phyloP scores from a whole-genome alignment of 164 flowering plant genomes.

The Tinospora cordifolia region DNA sequence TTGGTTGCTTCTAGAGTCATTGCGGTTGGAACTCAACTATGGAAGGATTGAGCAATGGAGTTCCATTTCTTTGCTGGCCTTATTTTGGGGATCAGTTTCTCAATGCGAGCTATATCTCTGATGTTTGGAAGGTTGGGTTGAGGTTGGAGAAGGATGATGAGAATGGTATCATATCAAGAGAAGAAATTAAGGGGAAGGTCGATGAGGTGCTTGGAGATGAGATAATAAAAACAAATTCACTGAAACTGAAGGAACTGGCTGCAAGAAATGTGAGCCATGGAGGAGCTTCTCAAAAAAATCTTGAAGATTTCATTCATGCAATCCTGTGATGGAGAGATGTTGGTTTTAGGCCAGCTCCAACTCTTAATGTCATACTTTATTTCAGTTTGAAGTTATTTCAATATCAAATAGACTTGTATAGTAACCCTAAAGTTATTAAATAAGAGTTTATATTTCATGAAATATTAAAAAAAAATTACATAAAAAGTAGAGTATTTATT shows the following conservation, averaged over 20 bases:
- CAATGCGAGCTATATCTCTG: constrained; percentile 34
- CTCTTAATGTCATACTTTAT: too few relatives aligned
- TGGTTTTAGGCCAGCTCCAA: too few relatives aligned
- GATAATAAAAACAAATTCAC: constrained; percentile 15
- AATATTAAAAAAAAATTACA: too few relatives aligned
- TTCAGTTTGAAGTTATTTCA: too few relatives aligned
- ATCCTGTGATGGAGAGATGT: neutral
- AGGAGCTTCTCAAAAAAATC: constrained; percentile 21
- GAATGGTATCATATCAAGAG: constrained; percentile 23
- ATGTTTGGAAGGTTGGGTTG: constrained; percentile 42
- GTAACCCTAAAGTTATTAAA: too few relatives aligned
- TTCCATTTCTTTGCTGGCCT: constrained; percentile 56
- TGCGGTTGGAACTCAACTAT: constrained; percentile 61
- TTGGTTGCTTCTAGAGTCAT: constrained; percentile 51
- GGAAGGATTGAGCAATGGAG: constrained; percentile 40
- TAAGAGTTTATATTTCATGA: too few relatives aligned
- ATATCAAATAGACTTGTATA: too few relatives aligned
- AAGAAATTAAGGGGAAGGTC: constrained; percentile 28
- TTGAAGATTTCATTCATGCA: constrained; percentile 1
- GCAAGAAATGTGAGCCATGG: constrained; percentile 18
- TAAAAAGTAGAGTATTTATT: too few relatives aligned
- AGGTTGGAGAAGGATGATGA: constrained; percentile 16
- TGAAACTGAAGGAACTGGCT: constrained; percentile 22
- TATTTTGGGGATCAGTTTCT: constrained; percentile 42
- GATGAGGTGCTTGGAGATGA: constrained; percentile 24